Percentiles rank a stretch among this genome's conserved stretches.
Conservation (phyloP, 331 rosid species). For the Spiraea crenata region DNA sequence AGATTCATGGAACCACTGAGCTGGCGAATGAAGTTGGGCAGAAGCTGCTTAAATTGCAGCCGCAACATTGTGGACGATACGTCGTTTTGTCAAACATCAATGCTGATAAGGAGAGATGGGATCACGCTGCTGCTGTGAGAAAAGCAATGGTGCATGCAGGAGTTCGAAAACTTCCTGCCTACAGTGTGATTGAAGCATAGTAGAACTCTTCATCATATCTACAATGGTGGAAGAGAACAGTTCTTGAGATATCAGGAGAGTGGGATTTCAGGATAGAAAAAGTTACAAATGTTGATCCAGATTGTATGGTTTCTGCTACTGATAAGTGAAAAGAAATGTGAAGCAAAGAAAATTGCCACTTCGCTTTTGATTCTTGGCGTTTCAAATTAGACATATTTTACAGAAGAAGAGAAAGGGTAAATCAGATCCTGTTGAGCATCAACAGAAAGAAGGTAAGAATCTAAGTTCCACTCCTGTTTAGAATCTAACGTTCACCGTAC, state of each 20-base stretch:
- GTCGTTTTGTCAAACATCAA: conserved; percentile 62
- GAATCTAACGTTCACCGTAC: too few species aligned
- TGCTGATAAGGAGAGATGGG: conserved; percentile 66
- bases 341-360: background rate
- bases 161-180: conserved; percentile 68
- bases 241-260: background rate
- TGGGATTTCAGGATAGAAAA: background rate
- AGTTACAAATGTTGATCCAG: background rate
- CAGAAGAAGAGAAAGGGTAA: too few species aligned
- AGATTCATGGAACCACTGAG: conserved; percentile 62
- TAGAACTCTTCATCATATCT: conserved; percentile 7
- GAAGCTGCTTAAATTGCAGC: conserved; percentile 47
- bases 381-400: too few species aligned
- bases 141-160: conserved; percentile 48
- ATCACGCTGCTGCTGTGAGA: conserved; percentile 59
- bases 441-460: too few species aligned
- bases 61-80: conserved; percentile 46
- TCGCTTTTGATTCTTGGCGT: too few species aligned
- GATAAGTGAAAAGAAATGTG: background rate
- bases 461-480: too few species aligned
- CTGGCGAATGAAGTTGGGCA: conserved; percentile 62
- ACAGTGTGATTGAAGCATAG: conserved; percentile 45
- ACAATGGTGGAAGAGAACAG: background rate
- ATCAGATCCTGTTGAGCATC: too few species aligned
- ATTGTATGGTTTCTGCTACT: background rate